Evolutionary conservation across 1,284 basidiomycete species (phyloP), one percentile per base, ranked within the genome.

Genomic region (Moesziomyces sp.): DNA sequence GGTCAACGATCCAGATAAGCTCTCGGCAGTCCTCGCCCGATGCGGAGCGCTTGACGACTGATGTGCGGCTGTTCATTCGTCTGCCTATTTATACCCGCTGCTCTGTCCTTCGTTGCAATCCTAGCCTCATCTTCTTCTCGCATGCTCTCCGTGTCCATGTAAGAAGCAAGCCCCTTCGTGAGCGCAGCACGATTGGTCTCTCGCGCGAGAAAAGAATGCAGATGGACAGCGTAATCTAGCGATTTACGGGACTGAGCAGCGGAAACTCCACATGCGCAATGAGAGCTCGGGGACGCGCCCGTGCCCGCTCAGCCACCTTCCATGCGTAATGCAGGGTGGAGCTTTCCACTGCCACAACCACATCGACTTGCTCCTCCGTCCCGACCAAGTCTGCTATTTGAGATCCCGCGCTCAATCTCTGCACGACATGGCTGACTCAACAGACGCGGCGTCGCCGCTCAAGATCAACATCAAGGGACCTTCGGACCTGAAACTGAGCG

Each of bases 381-480:
- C 38, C 14, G 18, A 40, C 38, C 7, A 16, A 13, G 16, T 16
- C 35, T 28, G 35, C 35, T 14, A 13, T 16, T 35, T 13, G 16
- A 35, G 16, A 16, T 14, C 8, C 13, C 8, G 6, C 35, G 1
- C 16, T 18, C 14, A 6, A 40, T 18, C 38, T 40, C 38, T 40
- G 38, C 14, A 3, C 38, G 52, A 21, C 44, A 73, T 73, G 70
- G 51, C 71, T 6, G 71, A 74, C 53, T 24, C 56, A 3, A 54
- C 14, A 24, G 77, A 77, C 21, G 69, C 54, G 42, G 71, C 61
- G 16, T 24, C 60, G n/a, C 42, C 52, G 51, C 68, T 83, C 52
- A 74, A 77, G 43, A 57, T 83, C 59, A 78, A 80, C 59, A 74
- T 83, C 74, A 83, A 81, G 56, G 81, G 81, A 3, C 81, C 81